Percentiles rank a stretch among this genome's conserved stretches.
phyloP scores from a whole-genome alignment of 1,139 yeast genomes.

The Debaryomyces coudertii region DNA sequence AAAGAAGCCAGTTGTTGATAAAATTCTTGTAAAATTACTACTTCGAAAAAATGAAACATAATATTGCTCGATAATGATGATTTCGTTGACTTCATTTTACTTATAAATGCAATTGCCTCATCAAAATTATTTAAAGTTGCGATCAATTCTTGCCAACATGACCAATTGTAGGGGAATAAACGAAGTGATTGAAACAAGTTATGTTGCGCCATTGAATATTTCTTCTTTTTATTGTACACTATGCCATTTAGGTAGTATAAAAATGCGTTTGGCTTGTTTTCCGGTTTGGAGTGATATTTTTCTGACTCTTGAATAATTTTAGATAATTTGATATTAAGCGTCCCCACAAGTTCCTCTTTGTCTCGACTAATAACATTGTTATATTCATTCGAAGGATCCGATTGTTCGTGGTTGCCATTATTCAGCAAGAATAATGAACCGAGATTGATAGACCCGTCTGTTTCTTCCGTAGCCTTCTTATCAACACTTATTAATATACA shows the following conservation, averaged over 20 bases:
- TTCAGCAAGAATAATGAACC: constrained; percentile 22
- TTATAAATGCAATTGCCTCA: constrained; percentile 56
- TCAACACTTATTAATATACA: constrained; percentile 74
- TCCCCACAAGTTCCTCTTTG: constrained; percentile 18
- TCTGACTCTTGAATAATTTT: constrained; percentile 50
- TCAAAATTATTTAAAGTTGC: constrained; percentile 66
- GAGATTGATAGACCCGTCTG: constrained; percentile 56
- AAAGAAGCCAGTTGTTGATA: constrained; percentile 65
- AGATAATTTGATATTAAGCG: constrained; percentile 34
- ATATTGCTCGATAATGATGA: constrained; percentile 31
- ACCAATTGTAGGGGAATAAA: constrained; percentile 85
- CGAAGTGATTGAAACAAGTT: constrained; percentile 60
- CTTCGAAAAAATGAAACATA: constrained; percentile 71
- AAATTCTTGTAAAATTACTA: constrained; percentile 77
- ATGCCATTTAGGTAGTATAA: constrained; percentile 72
- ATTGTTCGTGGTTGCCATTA: constrained; percentile 9
- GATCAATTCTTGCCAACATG: constrained; percentile 86
- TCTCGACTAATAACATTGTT: constrained; percentile 19
- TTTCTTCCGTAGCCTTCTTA: constrained; percentile 70
- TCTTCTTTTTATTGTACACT: constrained; percentile 64
- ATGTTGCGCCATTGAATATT: constrained; percentile 59
- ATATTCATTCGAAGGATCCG: constrained; percentile 13
- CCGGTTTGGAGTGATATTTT: constrained; percentile 26
- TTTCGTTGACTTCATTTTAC: constrained; percentile 35
- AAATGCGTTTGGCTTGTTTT: constrained; percentile 53